phyloP scores from a whole-genome alignment of 2,329 filamentous ascomycete species.

The Fusarium newnesense region DNA sequence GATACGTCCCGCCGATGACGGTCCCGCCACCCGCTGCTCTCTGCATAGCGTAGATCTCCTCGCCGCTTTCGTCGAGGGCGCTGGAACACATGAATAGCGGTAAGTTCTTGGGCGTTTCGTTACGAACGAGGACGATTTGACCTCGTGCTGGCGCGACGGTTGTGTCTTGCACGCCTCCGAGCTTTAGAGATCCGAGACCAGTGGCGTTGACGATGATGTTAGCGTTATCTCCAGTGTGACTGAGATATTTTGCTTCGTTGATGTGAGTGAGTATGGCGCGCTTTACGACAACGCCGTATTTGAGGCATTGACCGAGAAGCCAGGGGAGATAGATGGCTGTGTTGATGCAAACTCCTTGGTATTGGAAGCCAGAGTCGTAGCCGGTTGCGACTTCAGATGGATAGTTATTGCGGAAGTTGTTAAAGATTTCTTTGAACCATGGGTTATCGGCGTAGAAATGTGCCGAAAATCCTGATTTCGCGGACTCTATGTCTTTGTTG shows the following conservation, averaged over 20 bases:
- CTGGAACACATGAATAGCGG: slow-evolving; percentile 77
- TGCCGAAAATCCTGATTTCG: slow-evolving; percentile 8
- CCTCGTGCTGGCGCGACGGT: slow-evolving; percentile 80
- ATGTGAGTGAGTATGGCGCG: slow-evolving; percentile 75
- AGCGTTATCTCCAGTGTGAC: slow-evolving; percentile 64
- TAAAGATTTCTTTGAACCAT: slow-evolving; percentile 78
- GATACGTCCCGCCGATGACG: slow-evolving; percentile 84
- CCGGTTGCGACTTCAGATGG: slow-evolving; percentile 68
- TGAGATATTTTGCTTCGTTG: slow-evolving; percentile 66
- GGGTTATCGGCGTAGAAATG: slow-evolving; percentile 63
- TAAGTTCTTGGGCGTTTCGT: slow-evolving; percentile 65
- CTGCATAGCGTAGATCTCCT: slow-evolving; percentile 84
- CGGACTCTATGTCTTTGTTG: slow-evolving; percentile 69
- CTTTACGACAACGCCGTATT: slow-evolving; percentile 75
- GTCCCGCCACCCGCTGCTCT: slow-evolving; percentile 82
- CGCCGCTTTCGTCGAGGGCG: slow-evolving; percentile 77
- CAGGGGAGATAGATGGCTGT: slow-evolving; percentile 87
- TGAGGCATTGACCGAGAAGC: slow-evolving; percentile 82
- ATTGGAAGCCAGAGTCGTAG: slow-evolving; percentile 77
- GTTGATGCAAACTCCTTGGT: slow-evolving; percentile 92
- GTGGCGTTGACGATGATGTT: slow-evolving; percentile 87
- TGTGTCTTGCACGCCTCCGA: slow-evolving; percentile 84
- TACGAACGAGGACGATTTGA: slow-evolving; percentile 85
- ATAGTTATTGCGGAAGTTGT: slow-evolving; percentile 73
- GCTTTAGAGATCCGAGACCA: slow-evolving; percentile 76